Base-by-base conservation (phyloP, 2,329 filamentous ascomycete species). In the Nemania abortiva region DNA sequence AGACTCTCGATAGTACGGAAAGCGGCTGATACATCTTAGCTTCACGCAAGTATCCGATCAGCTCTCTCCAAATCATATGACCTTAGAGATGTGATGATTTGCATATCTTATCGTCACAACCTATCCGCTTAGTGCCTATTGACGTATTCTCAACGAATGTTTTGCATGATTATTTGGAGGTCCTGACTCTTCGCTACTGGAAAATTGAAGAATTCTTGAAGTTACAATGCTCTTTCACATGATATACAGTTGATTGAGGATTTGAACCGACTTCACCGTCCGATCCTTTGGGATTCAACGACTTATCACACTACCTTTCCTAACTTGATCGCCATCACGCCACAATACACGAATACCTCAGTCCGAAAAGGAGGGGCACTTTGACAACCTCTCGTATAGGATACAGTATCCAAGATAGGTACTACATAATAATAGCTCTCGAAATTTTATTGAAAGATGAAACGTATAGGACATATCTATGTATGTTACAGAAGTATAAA, bases 401-500 rank as follows among this genome's bases (percentile, higher is more conserved):
- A 13, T 11, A 39, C 20, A 6, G 5, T 53, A 31, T 6, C 11
- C n/a, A 13, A 20, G 20, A 47, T 31, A 20, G 20, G 37, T 31
- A 22, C 45, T 18, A 10, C 22, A 18, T 22, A 1, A 55, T 50
- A 20, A 5, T 22, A 31, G n/a, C 29, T 52, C 3, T 18, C 37
- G 3, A 27, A 15, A 31, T 42, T 57, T 22, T 34, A 7, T 5
- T 22, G 9, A 31, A 42, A 52, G 52, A 57, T 52, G 34, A 13
- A 53, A 61, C 22, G 15, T 7, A 57, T 5, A 61, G 37, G 20
- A 50, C 5, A 27, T 65, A 37, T 56, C 18, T 49, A 20, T 60
- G 42, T 53, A 7, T n/a, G 45, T 47, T 47, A 65, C 52, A 34
- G n/a, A 49, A 65, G 56, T 58, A 52, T 20, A 61, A 56, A 24